Conservation (phyloP, 345 rosid species). For the Acer campestre region DNA sequence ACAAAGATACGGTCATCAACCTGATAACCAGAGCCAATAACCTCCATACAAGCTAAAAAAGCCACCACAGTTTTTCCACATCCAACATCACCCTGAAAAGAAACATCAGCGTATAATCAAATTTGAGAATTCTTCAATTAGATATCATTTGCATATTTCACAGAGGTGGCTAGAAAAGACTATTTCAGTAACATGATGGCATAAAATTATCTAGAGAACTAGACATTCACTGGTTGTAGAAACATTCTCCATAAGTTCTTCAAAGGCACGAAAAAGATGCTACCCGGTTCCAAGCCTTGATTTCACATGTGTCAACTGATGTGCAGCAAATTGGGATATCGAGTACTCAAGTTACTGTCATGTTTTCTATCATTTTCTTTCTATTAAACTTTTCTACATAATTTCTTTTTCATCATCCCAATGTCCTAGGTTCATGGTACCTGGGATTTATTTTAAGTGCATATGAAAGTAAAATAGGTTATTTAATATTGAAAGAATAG, state of each 20-base stretch:
- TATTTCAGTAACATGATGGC: not conserved
- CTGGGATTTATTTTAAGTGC: not conserved
- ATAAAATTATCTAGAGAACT: not conserved
- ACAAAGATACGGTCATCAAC: conserved; percentile 40
- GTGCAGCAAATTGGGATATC: not conserved
- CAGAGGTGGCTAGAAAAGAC: not conserved
- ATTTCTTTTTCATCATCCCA: not conserved
- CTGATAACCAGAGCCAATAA: conserved; percentile 91
- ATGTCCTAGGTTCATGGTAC: not conserved
- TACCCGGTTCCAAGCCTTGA: conserved; percentile 3
- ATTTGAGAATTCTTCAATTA: conserved; percentile 17
- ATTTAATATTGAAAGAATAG: conserved; percentile 17
- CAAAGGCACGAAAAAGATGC: not conserved
- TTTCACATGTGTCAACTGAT: not conserved
- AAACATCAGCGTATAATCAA: conserved; percentile 21
- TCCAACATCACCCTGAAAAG: conserved; percentile 90
- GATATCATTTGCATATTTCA: conserved; percentile 13
- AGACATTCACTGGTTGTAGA: not conserved
- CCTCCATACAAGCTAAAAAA: conserved; percentile 97
- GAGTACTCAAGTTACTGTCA: not conserved
- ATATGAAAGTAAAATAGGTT: not conserved
- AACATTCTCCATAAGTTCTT: not conserved
- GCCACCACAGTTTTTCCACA: conserved; percentile 98
- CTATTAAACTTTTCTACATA: not conserved
- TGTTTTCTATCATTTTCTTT: not conserved